Conservation (phyloP, 1,139 yeast genomes). For the Pichia sp. region DNA sequence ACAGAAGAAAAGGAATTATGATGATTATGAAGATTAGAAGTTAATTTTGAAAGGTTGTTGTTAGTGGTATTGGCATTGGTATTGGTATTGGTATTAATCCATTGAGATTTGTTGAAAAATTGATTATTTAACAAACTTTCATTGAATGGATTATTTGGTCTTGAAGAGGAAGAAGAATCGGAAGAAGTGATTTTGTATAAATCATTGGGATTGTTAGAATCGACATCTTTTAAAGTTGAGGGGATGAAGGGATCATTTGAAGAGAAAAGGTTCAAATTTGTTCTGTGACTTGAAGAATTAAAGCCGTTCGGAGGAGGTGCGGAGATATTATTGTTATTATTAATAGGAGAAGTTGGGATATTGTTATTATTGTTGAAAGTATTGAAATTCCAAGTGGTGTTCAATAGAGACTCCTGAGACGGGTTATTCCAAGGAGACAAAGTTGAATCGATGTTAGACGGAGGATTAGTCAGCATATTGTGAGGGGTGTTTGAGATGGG, state of each 20-base stretch:
- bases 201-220: neutral
- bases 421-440: neutral
- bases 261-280: neutral
- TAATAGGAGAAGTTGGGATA: too few relatives aligned
- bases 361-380: neutral
- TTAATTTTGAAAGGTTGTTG: neutral
- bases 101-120: conserved; percentile 1
- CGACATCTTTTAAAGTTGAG: neutral
- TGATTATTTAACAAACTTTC: conserved; percentile 10
- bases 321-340: neutral
- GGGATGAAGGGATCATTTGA: conserved; percentile 12
- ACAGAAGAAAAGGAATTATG: conserved; percentile 1
- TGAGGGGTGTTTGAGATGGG: neutral
- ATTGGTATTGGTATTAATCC: neutral
- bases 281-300: neutral
- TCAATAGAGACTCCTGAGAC: conserved; percentile 1
- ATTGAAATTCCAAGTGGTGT: conserved; percentile 3
- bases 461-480: neutral
- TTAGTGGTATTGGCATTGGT: neutral
- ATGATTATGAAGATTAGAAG: neutral
- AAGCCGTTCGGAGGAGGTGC: neutral
- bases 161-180: neutral
- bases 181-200: neutral
- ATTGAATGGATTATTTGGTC: neutral
- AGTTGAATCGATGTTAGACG: neutral